phyloP scores from a whole-genome alignment of 345 rosid genomes.

The Syzygium grande region DNA sequence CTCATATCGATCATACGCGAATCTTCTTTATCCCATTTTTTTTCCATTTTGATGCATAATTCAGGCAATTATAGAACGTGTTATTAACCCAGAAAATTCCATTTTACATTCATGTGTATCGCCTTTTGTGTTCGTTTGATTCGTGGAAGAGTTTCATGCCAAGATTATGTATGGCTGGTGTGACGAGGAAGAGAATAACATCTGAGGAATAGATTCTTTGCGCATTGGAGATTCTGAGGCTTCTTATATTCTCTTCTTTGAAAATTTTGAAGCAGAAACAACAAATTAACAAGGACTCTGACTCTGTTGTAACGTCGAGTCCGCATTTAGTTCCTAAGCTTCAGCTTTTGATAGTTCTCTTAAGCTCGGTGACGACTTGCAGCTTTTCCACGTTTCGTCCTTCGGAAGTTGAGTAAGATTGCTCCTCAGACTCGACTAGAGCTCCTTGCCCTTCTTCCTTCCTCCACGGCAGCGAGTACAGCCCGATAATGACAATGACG shows the following conservation, averaged over 20 bases:
- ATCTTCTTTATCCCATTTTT: neutral
- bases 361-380: neutral
- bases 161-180: neutral
- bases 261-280: neutral
- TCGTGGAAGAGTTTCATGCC: neutral
- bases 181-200: neutral
- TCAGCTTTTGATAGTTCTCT: neutral
- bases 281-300: neutral
- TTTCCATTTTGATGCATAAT: neutral
- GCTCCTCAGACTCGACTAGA: slow-evolving; percentile 7
- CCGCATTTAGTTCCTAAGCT: neutral
- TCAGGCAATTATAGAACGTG: neutral
- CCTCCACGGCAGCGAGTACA: slow-evolving; percentile 62
- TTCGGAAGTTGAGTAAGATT: neutral
- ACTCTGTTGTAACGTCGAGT: neutral
- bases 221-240: neutral
- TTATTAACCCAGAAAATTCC: neutral
- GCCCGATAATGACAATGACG: slow-evolving; percentile 37
- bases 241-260: neutral
- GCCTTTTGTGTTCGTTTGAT: neutral
- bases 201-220: neutral
- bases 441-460: slow-evolving; percentile 32
- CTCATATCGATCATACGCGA: neutral
- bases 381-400: slow-evolving; percentile 2
- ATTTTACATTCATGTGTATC: too few relatives aligned